Conservation (phyloP, 2,329 filamentous ascomycete genomes). For the Penicillium crustosum region DNA sequence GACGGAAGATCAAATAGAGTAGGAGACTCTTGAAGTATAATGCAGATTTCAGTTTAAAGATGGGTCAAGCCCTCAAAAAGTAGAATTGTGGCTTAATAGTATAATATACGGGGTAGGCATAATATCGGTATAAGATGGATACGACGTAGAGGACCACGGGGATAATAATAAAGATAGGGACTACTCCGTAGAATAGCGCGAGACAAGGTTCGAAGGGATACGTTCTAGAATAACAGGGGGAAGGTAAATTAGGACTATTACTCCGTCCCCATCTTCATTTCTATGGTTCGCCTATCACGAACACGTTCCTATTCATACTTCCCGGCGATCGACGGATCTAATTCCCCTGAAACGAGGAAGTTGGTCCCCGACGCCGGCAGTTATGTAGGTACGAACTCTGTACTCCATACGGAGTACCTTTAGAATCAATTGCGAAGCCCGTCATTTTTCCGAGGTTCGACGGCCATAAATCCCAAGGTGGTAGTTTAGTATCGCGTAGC, state of each 20-base stretch:
- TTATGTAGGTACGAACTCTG: neutral
- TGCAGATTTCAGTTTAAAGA: neutral
- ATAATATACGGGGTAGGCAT: neutral
- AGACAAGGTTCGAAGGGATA: neutral
- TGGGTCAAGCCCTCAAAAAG: neutral
- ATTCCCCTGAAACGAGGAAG: neutral
- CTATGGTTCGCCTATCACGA: neutral
- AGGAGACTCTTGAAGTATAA: neutral
- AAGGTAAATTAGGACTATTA: neutral
- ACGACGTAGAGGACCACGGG: too few relatives aligned
- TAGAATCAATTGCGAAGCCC: neutral
- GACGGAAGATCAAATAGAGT: neutral
- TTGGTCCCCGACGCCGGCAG: neutral
- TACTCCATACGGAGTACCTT: too few relatives aligned
- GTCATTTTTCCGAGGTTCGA: neutral
- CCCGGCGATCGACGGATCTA: constrained; percentile 1
- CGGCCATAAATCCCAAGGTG: neutral
- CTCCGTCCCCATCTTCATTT: neutral
- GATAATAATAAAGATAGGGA: too few relatives aligned
- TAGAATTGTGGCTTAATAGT: neutral
- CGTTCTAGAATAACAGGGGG: neutral
- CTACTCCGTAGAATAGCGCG: neutral
- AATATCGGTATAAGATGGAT: neutral
- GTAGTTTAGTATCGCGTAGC: neutral
- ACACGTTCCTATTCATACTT: neutral